A percentile compares a stretch with the other conserved stretches of the same genome.
These are phyloP conservation scores for Xylaria sp. DNA, from an alignment of 2,329 filamentous ascomycete genomes.

Conservation along the genomic window DNA sequence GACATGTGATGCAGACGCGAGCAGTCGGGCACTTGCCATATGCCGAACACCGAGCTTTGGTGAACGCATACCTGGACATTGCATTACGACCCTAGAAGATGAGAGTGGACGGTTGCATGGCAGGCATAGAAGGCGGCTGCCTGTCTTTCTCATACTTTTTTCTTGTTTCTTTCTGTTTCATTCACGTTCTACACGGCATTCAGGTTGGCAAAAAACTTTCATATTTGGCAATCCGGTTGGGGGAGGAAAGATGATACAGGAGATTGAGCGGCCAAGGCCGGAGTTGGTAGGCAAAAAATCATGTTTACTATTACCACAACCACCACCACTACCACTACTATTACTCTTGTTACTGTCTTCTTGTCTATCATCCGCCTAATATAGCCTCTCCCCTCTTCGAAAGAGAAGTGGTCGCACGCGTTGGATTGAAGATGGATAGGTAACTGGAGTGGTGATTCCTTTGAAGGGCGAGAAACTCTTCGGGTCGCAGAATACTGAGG, in stretches of 20 bases:
- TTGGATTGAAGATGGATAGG: no score
- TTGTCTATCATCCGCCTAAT: not conserved
- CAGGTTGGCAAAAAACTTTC: not conserved
- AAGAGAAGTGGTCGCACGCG: not conserved
- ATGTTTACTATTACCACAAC: not conserved
- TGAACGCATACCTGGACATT: not conserved
- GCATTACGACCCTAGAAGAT: not conserved
- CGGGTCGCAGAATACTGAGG: no score
- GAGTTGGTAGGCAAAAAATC: conserved; percentile 32
- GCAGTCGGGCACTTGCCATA: not conserved
- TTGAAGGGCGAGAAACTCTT: no score
- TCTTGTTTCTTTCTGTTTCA: not conserved
- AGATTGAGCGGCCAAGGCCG: conserved; percentile 18
- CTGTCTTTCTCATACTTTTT: no score
- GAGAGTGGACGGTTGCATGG: not conserved
- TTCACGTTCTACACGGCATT: not conserved
- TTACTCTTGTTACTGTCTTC: not conserved
- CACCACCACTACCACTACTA: not conserved
- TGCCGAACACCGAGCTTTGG: not conserved
- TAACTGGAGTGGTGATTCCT: no score
- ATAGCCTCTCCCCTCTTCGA: not conserved
- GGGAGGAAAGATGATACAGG: conserved; percentile 5
- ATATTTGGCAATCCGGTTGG: conserved; percentile 1
- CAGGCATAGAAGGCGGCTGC: not conserved
- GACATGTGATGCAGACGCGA: not conserved